Percentiles rank a stretch among this genome's conserved stretches.
Conservation (phyloP, 305 asterid genomes). For the Rubia peregrina region DNA sequence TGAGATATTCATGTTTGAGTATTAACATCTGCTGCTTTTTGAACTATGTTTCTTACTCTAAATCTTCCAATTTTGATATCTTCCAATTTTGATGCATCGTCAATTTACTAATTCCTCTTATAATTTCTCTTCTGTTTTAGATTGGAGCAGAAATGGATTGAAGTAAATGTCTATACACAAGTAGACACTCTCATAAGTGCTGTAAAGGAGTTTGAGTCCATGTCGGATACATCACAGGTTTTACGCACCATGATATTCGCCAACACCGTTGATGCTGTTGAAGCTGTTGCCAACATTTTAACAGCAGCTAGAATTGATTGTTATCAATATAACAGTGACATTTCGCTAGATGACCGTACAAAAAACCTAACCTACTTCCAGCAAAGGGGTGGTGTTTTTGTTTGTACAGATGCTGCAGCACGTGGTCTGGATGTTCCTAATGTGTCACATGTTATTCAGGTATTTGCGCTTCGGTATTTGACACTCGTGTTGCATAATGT, state of each 20-base stretch:
- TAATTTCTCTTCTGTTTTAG: slow-evolving; percentile 29
- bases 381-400: slow-evolving; percentile 81
- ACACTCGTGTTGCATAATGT: not conserved
- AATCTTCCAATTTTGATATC: not conserved
- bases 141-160: slow-evolving; percentile 89
- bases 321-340: slow-evolving; percentile 62
- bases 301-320: slow-evolving; percentile 54
- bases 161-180: slow-evolving; percentile 64
- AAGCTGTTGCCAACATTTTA: slow-evolving; percentile 72
- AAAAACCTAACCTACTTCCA: slow-evolving; percentile 62
- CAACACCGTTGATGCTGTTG: slow-evolving; percentile 91
- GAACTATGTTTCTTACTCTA: not conserved
- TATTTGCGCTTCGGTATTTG: slow-evolving; percentile 15
- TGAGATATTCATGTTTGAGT: not conserved
- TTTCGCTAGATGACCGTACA: slow-evolving; percentile 71
- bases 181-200: slow-evolving; percentile 71
- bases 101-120: not conserved
- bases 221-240: slow-evolving; percentile 31
- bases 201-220: slow-evolving; percentile 30
- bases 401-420: slow-evolving; percentile 97
- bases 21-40: too few relatives aligned
- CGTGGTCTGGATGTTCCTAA: slow-evolving; percentile 90
- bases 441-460: slow-evolving; percentile 95
- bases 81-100: not conserved
- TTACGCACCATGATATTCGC: slow-evolving; percentile 87